A percentile compares a stretch with the other conserved stretches of the same genome.
Conservation (phyloP, 2,329 filamentous ascomycete genomes). For the Tolypocladium nubicola region DNA sequence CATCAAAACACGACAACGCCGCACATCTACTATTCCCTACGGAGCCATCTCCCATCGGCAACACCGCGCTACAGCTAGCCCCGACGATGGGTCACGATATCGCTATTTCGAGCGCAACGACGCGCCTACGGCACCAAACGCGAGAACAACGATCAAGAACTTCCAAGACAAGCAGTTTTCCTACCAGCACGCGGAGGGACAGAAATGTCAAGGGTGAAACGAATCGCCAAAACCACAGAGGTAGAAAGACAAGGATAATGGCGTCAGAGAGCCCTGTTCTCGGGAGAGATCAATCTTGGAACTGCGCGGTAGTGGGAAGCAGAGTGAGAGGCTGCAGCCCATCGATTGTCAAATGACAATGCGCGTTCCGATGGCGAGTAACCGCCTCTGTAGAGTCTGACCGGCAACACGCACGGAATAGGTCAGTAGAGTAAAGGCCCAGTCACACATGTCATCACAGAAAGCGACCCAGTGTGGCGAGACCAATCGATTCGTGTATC, state of each 20-base stretch:
- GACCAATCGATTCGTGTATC: conserved; percentile 17
- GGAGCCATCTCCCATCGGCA: not conserved
- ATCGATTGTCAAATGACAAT: conserved; percentile 37
- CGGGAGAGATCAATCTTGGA: conserved; percentile 40
- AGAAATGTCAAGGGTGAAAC: conserved; percentile 52
- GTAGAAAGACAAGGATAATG: conserved; percentile 16
- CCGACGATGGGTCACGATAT: not conserved
- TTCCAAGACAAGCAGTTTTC: not conserved
- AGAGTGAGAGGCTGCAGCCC: conserved; percentile 41
- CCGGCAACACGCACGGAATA: not conserved
- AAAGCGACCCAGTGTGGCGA: conserved; percentile 8
- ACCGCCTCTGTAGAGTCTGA: not conserved
- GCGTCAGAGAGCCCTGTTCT: conserved; percentile 51
- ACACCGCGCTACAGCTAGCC: not conserved
- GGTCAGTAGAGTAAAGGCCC: not conserved
- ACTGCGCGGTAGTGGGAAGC: conserved; percentile 40
- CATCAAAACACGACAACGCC: too few species aligned
- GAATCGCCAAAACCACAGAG: conserved; percentile 44
- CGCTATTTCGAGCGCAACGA: not conserved
- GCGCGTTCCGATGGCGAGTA: conserved; percentile 14
- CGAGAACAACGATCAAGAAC: not conserved
- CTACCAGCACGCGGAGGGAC: not conserved
- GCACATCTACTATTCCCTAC: not conserved
- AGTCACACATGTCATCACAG: conserved; percentile 4
- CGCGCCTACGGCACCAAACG: not conserved